phyloP scores from a whole-genome alignment of 805 yeast species.

The Yarrowia osloensis region DNA sequence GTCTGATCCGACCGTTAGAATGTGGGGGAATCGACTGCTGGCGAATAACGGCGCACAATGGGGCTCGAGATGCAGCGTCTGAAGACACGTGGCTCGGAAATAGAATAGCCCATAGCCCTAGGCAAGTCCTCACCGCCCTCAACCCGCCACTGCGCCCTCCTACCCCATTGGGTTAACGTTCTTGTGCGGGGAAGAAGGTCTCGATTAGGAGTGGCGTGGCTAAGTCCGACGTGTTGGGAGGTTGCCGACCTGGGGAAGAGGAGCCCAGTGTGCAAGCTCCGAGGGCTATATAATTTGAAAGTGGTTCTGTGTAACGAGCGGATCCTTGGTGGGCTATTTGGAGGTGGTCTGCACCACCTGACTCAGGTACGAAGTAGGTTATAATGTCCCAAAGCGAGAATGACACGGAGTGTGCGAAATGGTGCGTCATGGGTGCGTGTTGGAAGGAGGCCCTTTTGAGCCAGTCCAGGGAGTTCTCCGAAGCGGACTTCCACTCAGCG shows the following conservation, averaged over 20 bases:
- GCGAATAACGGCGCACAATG: background rate
- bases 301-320: background rate
- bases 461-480: background rate
- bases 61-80: too few species aligned
- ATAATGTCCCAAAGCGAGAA: slow-evolving; percentile 10
- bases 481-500: background rate
- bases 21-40: background rate
- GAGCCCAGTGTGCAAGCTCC: background rate
- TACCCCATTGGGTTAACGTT: slow-evolving; percentile 21
- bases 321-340: background rate
- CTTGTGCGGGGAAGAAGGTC: slow-evolving; percentile 26
- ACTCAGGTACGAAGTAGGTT: slow-evolving; percentile 22
- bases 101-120: background rate
- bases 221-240: slow-evolving; percentile 13
- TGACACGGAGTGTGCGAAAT: slow-evolving; percentile 16
- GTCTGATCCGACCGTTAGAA: slow-evolving; percentile 28
- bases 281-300: background rate
- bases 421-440: slow-evolving; percentile 15
- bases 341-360: slow-evolving; percentile 4
- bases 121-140: background rate
- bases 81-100: background rate
- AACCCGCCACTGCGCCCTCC: background rate
- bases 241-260: background rate
- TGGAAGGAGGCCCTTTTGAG: background rate
- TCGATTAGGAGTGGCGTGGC: slow-evolving; percentile 19